A percentile compares a stretch with the other conserved stretches of the same genome.
phyloP scores from a whole-genome alignment of 1,139 yeast genomes.

The Pichia sp. region DNA sequence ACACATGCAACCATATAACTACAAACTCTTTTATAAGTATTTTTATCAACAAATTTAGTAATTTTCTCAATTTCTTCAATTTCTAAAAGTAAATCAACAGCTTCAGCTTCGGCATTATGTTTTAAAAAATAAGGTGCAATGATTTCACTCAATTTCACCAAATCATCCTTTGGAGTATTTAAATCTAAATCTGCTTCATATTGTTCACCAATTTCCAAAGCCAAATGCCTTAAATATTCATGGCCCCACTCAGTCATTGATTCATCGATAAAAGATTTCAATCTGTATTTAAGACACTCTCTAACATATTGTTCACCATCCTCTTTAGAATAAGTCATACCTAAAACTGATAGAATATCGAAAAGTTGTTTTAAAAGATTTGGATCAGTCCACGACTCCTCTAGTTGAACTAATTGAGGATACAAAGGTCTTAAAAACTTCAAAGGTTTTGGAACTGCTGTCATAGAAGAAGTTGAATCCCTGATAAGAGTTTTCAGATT shows the following conservation, averaged over 20 bases:
- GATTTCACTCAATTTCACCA: constrained; percentile 61
- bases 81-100: constrained; percentile 86
- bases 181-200: constrained; percentile 50
- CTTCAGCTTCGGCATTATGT: constrained; percentile 98
- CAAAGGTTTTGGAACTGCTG: constrained; percentile 98
- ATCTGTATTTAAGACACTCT: constrained; percentile 75
- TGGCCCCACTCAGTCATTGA: constrained; percentile 92
- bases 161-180: constrained; percentile 19
- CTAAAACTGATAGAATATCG: constrained; percentile 85
- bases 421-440: constrained; percentile 90
- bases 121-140: constrained; percentile 86
- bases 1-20: constrained; percentile 94
- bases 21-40: constrained; percentile 83
- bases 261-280: constrained; percentile 49
- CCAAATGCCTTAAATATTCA: constrained; percentile 92
- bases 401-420: constrained; percentile 55
- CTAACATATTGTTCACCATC: constrained; percentile 51
- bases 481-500: constrained; percentile 71
- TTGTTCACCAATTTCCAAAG: constrained; percentile 88
- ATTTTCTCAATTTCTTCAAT: constrained; percentile 80
- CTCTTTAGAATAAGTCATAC: constrained; percentile 83
- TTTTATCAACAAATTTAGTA: constrained; percentile 76
- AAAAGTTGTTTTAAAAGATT: constrained; percentile 47
- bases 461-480: constrained; percentile 96
- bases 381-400: constrained; percentile 45